phyloP scores from a whole-genome alignment of 2,329 filamentous ascomycete species.

The Alternaria sp. region DNA sequence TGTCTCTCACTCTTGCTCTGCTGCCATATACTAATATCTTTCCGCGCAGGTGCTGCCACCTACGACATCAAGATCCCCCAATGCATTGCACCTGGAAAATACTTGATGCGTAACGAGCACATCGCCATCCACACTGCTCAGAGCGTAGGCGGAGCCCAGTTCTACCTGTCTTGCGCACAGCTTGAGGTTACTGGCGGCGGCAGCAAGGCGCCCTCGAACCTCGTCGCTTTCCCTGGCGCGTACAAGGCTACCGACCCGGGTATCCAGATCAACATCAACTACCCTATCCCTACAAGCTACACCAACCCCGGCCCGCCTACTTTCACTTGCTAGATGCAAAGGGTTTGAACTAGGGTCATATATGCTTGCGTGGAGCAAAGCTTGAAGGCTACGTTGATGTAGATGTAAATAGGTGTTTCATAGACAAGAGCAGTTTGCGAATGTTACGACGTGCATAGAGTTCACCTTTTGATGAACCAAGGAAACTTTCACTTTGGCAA shows the following conservation, averaged over 20 bases:
- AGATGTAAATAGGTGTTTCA: not conserved
- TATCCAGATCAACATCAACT: conserved; percentile 44
- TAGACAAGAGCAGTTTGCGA: not conserved
- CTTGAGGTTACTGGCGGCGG: conserved; percentile 50
- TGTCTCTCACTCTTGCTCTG: not conserved
- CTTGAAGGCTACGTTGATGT: not conserved
- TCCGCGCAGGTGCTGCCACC: conserved; percentile 1
- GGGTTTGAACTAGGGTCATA: not conserved
- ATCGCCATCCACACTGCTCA: conserved; percentile 53
- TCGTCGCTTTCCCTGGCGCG: conserved; percentile 51
- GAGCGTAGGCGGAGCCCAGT: conserved; percentile 46
- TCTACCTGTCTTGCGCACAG: conserved; percentile 56
- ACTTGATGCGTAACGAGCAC: conserved; percentile 56
- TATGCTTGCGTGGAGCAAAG: not conserved
- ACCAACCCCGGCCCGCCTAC: conserved; percentile 8
- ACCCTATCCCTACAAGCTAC: conserved; percentile 13
- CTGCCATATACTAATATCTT: not conserved
- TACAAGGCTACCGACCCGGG: conserved; percentile 34
- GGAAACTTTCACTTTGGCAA: not conserved
- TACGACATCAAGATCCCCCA: conserved; percentile 48
- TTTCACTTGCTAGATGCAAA: conserved; percentile 3
- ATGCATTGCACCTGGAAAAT: conserved; percentile 51
- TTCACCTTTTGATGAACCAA: not conserved
- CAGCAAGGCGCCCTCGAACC: conserved; percentile 41
- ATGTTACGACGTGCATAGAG: not conserved